Evolutionary conservation across 805 yeast genomes (phyloP), one percentile per base, ranked within the genome.

Genomic region (Tetrapisispora taiwanensis): DNA sequence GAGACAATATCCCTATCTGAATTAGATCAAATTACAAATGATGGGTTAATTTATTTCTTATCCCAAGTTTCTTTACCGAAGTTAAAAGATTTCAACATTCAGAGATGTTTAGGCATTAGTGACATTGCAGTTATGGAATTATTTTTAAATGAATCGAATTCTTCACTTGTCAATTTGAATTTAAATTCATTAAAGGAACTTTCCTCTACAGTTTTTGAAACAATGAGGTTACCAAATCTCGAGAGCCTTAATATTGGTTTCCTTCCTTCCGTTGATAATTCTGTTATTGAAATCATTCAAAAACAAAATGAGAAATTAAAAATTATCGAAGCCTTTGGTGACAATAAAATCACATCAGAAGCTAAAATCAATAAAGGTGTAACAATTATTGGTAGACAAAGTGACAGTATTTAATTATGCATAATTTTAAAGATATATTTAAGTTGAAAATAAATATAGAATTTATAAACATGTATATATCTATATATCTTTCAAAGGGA

Each of bases 241-340:
- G 77, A 86, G 0, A 72, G 76, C 30, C 53, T 85, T 15, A 92
- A 90, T 59, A 57, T 79, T 13, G 94, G 97, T 0, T 90, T 90
- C 63, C 84, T 87, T 3, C 69, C 94, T 33, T 69, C 78, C 18
- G 74, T 86, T 12, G 87, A 87, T 56, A 86, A 90, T 60, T 73
- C 70, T 17, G 73, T 78, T 0, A 59, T 89, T n/a, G 75, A 74
- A 22, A 55, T 72, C 26, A 52, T 87, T 18, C 73, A 83, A 3
- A 63, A 71, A 24, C 70, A 74, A 10, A 84, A 92, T 49, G 74
- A 79, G 0, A 75, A 75, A 39, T 63, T 90, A 45, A 70, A 72
- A 38, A 70, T 84, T 14, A 58, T 90, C 44, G 94, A 86, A 53
- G 89, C 86, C 14, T 87, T 81, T 59, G 96, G 96, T 1, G 71